Percentiles rank a stretch among this genome's conserved stretches.
Evolutionary conservation across 345 rosid species (phyloP).

Genomic region (Raphanus sativus): DNA sequence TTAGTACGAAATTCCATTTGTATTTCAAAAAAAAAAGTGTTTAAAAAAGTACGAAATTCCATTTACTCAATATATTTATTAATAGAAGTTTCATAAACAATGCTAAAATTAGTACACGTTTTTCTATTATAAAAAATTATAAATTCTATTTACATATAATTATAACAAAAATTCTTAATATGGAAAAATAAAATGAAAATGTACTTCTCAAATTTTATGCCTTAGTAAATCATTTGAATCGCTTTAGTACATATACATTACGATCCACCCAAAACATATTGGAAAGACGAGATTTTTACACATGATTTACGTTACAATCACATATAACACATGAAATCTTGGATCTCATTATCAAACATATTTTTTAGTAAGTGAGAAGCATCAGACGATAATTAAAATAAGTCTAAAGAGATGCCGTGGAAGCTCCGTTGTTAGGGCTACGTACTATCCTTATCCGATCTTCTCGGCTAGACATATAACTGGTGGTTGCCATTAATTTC

Average conservation of each 20-base stretch:
- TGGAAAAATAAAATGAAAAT: too few species aligned
- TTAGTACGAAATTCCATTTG: too few species aligned
- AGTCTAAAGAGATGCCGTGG: neutral
- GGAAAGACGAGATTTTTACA: neutral
- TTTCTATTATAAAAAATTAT: too few species aligned
- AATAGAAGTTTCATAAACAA: too few species aligned
- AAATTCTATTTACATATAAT: too few species aligned
- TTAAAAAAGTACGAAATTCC: too few species aligned
- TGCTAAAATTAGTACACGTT: too few species aligned
- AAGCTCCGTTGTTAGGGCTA: neutral
- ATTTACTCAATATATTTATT: too few species aligned
- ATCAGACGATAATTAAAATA: neutral
- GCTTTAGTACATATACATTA: neutral
- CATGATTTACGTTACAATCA: neutral
- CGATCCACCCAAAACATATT: neutral
- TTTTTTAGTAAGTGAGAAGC: neutral
- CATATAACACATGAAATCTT: neutral
- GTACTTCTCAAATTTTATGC: too few species aligned
- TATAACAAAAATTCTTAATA: too few species aligned
- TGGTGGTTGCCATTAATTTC: neutral
- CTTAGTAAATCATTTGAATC: too few species aligned
- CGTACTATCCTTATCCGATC: neutral
- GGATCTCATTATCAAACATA: neutral
- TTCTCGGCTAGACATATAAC: neutral
- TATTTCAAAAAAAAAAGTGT: too few species aligned